phyloP scores from a whole-genome alignment of 2,329 filamentous ascomycete species.

The Grosmannia huntii region DNA sequence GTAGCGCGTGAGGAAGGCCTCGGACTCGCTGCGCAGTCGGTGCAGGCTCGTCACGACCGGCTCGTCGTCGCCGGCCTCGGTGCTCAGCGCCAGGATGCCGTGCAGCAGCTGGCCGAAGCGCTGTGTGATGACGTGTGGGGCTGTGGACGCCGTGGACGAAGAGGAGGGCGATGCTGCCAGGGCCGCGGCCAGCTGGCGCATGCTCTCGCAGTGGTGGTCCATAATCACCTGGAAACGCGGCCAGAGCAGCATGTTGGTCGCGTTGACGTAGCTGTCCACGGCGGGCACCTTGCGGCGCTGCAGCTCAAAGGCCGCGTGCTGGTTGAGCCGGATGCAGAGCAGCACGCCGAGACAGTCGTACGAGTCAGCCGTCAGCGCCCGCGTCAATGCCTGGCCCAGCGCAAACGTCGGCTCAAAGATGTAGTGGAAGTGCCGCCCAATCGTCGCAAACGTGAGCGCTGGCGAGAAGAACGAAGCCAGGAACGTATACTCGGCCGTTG shows the following conservation, averaged over 20 bases:
- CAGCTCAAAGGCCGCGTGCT: constrained; percentile 86
- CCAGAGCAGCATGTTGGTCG: constrained; percentile 91
- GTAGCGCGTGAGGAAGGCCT: constrained; percentile 67
- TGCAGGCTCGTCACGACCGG: constrained; percentile 72
- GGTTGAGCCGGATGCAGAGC: constrained; percentile 85
- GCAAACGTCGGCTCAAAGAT: constrained; percentile 84
- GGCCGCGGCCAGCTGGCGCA: constrained; percentile 44
- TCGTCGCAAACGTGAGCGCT: constrained; percentile 57
- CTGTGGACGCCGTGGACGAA: constrained; percentile 52
- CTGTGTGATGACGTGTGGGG: constrained; percentile 85
- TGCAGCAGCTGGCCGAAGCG: constrained; percentile 90
- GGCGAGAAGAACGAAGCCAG: constrained; percentile 81
- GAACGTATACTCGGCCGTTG: constrained; percentile 89
- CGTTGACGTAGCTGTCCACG: constrained; percentile 85
- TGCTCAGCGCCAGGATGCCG: constrained; percentile 68
- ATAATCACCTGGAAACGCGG: constrained; percentile 89
- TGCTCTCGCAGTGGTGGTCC: constrained; percentile 81
- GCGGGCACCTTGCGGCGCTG: constrained; percentile 84
- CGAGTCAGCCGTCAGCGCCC: constrained; percentile 59
- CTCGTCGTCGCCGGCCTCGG: constrained; percentile 89
- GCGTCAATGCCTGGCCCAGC: constrained; percentile 68
- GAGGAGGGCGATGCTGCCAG: constrained; percentile 15
- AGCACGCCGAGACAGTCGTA: constrained; percentile 79
- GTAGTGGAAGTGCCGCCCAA: constrained; percentile 72
- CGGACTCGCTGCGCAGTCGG: constrained; percentile 67